phyloP scores from a whole-genome alignment of 441 rosid species.

The Erodium texanum region DNA sequence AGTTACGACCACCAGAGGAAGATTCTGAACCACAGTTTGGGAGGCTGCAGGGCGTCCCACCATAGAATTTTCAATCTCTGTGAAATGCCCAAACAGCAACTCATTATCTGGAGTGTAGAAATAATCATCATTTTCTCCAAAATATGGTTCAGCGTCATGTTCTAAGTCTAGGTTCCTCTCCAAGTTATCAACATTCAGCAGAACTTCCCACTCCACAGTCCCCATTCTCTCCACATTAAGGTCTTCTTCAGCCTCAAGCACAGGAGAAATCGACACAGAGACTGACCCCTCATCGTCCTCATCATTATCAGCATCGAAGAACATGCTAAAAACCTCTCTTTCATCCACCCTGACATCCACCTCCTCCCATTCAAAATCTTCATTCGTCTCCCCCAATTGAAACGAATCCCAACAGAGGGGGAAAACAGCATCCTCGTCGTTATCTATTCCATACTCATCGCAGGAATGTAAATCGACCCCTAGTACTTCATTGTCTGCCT shows the following conservation, averaged over 20 bases:
- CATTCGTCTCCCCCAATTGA: conserved; percentile 50
- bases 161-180: conserved; percentile 40
- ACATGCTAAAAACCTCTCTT: conserved; percentile 51
- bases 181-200: conserved; percentile 50
- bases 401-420: conserved; percentile 68
- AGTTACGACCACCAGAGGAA: conserved; percentile 43
- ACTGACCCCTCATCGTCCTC: conserved; percentile 34
- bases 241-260: conserved; percentile 39
- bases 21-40: conserved; percentile 45
- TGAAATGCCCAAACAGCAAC: conserved; percentile 58
- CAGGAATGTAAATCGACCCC: conserved; percentile 34
- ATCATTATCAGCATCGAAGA: conserved; percentile 37
- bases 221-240: conserved; percentile 38
- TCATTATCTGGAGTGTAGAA: conserved; percentile 52
- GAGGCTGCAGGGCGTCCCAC: conserved; percentile 66
- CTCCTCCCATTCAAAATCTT: conserved; percentile 94
- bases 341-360: conserved; percentile 58
- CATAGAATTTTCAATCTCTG: conserved; percentile 40
- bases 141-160: conserved; percentile 31
- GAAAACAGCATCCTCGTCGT: conserved; percentile 13
- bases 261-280: conserved; percentile 40
- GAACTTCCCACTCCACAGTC: conserved; percentile 68
- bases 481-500: conserved; percentile 23
- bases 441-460: conserved; percentile 34
- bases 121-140: conserved; percentile 47